Base-by-base conservation (phyloP, 2,329 filamentous ascomycete species). In the Sclerotinia borealis region DNA sequence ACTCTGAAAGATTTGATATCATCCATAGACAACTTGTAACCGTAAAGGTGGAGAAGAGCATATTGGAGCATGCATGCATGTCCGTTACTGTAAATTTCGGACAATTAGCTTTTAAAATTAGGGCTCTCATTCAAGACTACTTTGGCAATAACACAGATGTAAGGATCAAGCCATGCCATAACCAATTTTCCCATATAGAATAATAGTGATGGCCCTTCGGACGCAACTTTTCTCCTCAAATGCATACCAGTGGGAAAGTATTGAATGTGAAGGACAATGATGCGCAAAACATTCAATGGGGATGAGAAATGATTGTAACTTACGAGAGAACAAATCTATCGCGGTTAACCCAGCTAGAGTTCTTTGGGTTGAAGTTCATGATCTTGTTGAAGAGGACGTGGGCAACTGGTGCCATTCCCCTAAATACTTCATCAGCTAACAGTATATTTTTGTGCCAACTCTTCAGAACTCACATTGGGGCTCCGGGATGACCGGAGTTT, bases 1-100 rank as follows among this genome's bases (percentile, higher is more conserved):
- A 96, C 92, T 79, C 95, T 90, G 91, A 99, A 99, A 73, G 83
- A 80, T 87, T 98, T 99, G 72, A 99, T 79, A 80, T 98, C 95
- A 75, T 99, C 91, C 67, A 99, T 83, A 75, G 85, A 85, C 72
- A 99, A 73, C 68, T 81, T 85, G 78, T 96, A 99, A 78, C 95
- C 95, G 80, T 93, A 96, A 63, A 99, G 85, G 83, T 99, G 95
- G 74, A 99, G 90, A 72, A 99, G 86, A 75, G 93, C 90, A 88
- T 99, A 99, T 79, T 97, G 95, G 66, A 99, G 91, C 93, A 99
- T 96, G 86, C 95, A 99, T 73, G 89, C 95, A 82, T 99, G 95
- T 73, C 95, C 95, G 84, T 99, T 99, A 67, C 93, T 97, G 73
- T 59, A 19, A 27, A 27, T 47, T 43, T 49, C 29, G 37, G 55